Conservation (phyloP, 495 filamentous ascomycete genomes). For the Tuber umbilicatum region DNA sequence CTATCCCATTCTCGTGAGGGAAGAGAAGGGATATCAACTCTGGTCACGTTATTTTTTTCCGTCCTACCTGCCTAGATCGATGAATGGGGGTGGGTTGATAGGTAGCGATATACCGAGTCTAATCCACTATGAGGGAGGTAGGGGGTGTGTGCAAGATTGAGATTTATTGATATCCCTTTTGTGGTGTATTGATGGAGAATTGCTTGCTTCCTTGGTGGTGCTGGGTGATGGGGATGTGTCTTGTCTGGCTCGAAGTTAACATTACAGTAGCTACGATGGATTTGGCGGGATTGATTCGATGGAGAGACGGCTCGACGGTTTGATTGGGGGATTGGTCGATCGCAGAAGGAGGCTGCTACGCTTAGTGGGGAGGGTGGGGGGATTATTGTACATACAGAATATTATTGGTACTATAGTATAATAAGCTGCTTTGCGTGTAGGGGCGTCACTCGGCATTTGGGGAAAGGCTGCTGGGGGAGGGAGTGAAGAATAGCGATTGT, state of each 20-base stretch:
- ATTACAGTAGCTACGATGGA: background rate
- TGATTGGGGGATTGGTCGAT: background rate
- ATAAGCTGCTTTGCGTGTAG: background rate
- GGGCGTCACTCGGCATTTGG: background rate
- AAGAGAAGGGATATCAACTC: background rate
- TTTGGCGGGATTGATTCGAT: background rate
- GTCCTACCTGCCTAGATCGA: background rate
- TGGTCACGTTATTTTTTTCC: background rate
- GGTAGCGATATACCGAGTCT: background rate
- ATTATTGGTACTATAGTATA: background rate
- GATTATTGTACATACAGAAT: background rate
- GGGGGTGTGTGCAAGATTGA: background rate
- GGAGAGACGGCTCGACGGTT: background rate
- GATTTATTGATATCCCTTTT: background rate
- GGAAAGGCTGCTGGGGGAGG: background rate
- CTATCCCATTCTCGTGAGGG: background rate
- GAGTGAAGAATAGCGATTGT: background rate
- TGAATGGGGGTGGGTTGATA: background rate
- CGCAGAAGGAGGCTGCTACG: background rate
- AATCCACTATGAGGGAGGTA: background rate
- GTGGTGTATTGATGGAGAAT: background rate
- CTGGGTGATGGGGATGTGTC: background rate
- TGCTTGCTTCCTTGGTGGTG: background rate
- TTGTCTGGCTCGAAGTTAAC: background rate
- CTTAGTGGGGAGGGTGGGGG: background rate